Evolutionary conservation across 768 basidiomycete species (phyloP), one percentile per base, ranked within the genome.

Genomic region (Pleurotus tuoliensis): DNA sequence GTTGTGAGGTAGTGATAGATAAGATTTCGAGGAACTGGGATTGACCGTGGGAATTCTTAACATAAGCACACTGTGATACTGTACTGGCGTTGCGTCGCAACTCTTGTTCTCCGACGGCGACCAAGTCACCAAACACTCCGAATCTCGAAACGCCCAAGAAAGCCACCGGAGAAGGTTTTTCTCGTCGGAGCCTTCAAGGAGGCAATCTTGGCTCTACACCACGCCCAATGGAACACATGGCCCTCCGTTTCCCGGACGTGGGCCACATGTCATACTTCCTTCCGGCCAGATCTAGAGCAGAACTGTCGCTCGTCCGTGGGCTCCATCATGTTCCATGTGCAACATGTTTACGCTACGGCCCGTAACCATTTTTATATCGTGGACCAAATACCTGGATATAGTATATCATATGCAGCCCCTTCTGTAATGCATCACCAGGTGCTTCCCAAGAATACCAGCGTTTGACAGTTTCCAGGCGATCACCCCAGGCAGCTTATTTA

Each of bases 381-480:
- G 22, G 20, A 20, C 6, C 39, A 37, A 39, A 53, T 9, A 53
- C 51, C 49, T 30, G 27, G 38, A 53, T 18, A 16, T 39, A 20
- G 38, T 53, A 53, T 53, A 53, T 53, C 51, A 53, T 53, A 53
- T 53, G 51, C 51, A 40, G 38, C n/a, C 39, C 2, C 20, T 16
- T 44, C n/a, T 44, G 11, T 44, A n/a, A 44, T 16, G 20, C n/a
- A 16, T 44, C 20, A 22, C n/a, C 41, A 7, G 41, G 41, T 44
- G n/a, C 41, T 44, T 44, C 13, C 20, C 41, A 44, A 22, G 41
- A 44, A 16, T 53, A n/a, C 37, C 16, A 53, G 12, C 13, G 51
- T 41, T 41, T 53, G 51, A 38, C 51, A 20, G 18, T 38, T 53
- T 41, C 51, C 7, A 15, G 51, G 30, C 30, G 15, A 12, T 40